Evolutionary conservation across 192 early-diverging fungal genomes (phyloP).

Genomic region (Neocallimastix lanati): DNA sequence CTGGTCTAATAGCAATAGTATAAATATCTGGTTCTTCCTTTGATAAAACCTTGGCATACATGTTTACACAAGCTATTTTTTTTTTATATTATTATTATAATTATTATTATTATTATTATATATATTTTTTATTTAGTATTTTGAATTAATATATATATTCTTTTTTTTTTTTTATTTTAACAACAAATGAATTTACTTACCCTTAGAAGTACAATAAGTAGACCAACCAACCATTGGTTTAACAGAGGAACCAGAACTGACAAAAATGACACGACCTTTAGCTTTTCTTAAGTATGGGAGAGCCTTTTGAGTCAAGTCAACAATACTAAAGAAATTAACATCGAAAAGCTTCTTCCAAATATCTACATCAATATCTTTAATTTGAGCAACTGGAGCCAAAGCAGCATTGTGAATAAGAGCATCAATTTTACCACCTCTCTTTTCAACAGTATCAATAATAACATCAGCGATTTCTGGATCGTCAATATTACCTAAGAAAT

Average conservation of each 20-base stretch:
- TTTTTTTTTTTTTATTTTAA: too few relatives aligned
- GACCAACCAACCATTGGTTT: constrained; percentile 53
- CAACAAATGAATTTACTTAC: too few relatives aligned
- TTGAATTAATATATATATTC: too few relatives aligned
- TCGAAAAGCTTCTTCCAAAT: constrained; percentile 49
- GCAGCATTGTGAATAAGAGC: constrained; percentile 51
- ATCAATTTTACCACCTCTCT: constrained; percentile 29
- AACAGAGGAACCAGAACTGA: constrained; percentile 65
- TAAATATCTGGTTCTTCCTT: constrained; percentile 55
- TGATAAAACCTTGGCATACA: constrained; percentile 42
- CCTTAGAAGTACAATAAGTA: constrained; percentile 70
- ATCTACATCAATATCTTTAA: constrained; percentile 33
- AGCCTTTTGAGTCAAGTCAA: constrained; percentile 43
- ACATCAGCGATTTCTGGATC: constrained; percentile 9
- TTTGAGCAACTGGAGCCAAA: constrained; percentile 42
- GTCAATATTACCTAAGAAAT: constrained; percentile 37
- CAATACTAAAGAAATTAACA: constrained; percentile 52
- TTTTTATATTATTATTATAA: too few relatives aligned
- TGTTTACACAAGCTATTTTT: constrained; percentile 35
- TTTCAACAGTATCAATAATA: constrained; percentile 16
- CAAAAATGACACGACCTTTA: constrained; percentile 48
- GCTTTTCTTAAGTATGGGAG: constrained; percentile 41
- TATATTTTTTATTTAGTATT: too few relatives aligned
- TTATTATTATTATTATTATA: too few relatives aligned
- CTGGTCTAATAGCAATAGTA: constrained; percentile 55